These are phyloP conservation scores for Fusarium scirpi DNA, from an alignment of 2,329 filamentous ascomycete species.

Conservation along the genomic window DNA sequence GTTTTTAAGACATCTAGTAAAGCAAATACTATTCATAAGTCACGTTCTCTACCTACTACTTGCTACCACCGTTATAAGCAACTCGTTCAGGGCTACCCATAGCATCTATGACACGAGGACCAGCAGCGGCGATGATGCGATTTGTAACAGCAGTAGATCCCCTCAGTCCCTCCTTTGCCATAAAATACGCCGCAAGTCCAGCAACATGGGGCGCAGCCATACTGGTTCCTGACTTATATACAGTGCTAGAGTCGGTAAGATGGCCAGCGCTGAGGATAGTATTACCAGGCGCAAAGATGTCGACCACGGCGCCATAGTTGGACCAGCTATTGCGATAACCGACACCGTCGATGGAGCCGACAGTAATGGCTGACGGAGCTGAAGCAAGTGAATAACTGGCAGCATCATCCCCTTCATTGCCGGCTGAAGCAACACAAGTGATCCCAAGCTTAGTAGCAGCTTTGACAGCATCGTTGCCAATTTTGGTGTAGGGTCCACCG, in stretches of 20 bases:
- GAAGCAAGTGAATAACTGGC: conserved; percentile 7
- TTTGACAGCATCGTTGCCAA: conserved; percentile 3
- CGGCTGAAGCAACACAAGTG: conserved; percentile 8
- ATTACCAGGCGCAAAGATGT: conserved; percentile 19
- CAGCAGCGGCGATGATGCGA: too few relatives aligned
- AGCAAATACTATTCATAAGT: too few relatives aligned
- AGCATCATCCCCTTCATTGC: neutral
- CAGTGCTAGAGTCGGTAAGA: neutral
- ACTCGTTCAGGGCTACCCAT: too few relatives aligned
- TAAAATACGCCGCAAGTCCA: conserved; percentile 55
- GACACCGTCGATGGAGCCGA: neutral
- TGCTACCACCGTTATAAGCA: too few relatives aligned
- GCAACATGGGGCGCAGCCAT: conserved; percentile 69
- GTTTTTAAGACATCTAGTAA: too few relatives aligned
- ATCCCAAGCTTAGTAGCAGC: conserved; percentile 9
- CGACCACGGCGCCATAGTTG: conserved; percentile 8
- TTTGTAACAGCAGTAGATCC: too few relatives aligned
- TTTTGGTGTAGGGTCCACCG: neutral
- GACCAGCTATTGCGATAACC: conserved; percentile 1
- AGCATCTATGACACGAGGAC: too few relatives aligned
- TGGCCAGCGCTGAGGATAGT: neutral
- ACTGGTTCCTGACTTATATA: conserved; percentile 23
- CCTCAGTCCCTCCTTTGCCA: too few relatives aligned
- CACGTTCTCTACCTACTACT: too few relatives aligned
- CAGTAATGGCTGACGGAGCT: conserved; percentile 9